phyloP scores from a whole-genome alignment of 176 grass and related monocot genomes.

The Dactylis glomerata region DNA sequence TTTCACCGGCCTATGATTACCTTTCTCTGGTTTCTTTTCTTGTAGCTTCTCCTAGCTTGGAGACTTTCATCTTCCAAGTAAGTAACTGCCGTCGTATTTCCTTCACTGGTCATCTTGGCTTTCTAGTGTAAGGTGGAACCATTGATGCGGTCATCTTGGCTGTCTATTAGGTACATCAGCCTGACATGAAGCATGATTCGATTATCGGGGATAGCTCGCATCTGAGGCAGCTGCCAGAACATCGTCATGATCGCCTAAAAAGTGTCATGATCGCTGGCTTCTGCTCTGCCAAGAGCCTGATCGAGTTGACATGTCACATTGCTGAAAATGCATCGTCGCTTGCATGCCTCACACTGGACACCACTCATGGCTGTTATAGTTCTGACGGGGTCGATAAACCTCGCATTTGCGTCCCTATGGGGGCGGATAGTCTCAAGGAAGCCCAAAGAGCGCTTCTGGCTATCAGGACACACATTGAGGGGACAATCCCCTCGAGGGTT shows the following conservation, averaged over 20 bases:
- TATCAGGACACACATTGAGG: neutral
- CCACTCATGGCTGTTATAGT: neutral
- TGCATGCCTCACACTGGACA: neutral
- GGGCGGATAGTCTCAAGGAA: neutral
- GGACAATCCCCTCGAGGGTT: neutral
- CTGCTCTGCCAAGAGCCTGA: neutral
- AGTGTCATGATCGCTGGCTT: slow-evolving; percentile 15
- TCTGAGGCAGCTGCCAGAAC: neutral
- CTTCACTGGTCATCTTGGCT: neutral
- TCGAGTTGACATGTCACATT: slow-evolving; percentile 2
- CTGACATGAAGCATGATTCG: neutral
- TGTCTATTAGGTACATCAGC: neutral
- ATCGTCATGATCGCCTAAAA: slow-evolving; percentile 11
- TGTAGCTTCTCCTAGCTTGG: slow-evolving; percentile 10
- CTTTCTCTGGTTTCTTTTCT: slow-evolving; percentile 12
- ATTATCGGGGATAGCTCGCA: neutral
- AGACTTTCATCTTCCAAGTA: slow-evolving; percentile 18
- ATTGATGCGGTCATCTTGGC: neutral
- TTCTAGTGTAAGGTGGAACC: neutral
- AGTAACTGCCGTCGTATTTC: no score
- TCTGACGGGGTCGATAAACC: neutral
- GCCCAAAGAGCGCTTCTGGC: neutral
- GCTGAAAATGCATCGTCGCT: neutral
- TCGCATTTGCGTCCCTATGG: neutral
- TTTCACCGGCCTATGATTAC: slow-evolving; percentile 4